Evolutionary conservation across 345 rosid genomes (phyloP), one percentile per base, ranked within the genome.

Genomic region (Acer campestre): DNA sequence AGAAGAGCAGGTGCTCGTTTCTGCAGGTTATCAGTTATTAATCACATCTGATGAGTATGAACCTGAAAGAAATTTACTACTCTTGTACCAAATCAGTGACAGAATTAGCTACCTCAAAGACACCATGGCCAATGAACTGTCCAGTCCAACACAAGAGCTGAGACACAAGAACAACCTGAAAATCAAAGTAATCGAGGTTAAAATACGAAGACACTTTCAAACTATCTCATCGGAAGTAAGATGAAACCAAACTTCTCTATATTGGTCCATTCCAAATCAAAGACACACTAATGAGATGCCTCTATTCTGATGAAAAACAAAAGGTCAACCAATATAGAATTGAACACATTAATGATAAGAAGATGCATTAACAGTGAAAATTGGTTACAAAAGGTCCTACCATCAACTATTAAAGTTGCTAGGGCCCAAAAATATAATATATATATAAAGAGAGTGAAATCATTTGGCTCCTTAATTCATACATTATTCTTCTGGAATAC

Each of bases 71-170:
- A 65, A 59, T 48, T 4, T 35, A 31, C 73, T 51, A 13, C n/a
- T 20, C 0, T 55, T 65, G n/a, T 16, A 48, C 16, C 66, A 14
- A 62, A 71, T 25, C 14, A 51, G 8, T 27, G 20, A 58, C 11
- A 70, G 42, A 76, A 81, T 7, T 16, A 63, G 44, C 71, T 70
- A 89, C 94, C 90, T 89, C 94, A 64, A 83, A 91, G 62, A 89
- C 81, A 20, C 90, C 89, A 42, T 88, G 92, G 64, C 94, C 92
- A 20, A 91, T 80, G 83, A 88, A 88, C 79, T 88, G 91, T 71
- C 91, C 91, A 22, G 87, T 77, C 94, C 94, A 91, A 70, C 92
- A 91, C 62, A 85, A 48, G 35, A 91, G 23, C 80, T 91, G 90
- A 82, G 88, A 79, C 31, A 76, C 87, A 62, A 89, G 81, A 76